Evolutionary conservation across 768 basidiomycete genomes (phyloP).

Genomic region (Boletus edulis): DNA sequence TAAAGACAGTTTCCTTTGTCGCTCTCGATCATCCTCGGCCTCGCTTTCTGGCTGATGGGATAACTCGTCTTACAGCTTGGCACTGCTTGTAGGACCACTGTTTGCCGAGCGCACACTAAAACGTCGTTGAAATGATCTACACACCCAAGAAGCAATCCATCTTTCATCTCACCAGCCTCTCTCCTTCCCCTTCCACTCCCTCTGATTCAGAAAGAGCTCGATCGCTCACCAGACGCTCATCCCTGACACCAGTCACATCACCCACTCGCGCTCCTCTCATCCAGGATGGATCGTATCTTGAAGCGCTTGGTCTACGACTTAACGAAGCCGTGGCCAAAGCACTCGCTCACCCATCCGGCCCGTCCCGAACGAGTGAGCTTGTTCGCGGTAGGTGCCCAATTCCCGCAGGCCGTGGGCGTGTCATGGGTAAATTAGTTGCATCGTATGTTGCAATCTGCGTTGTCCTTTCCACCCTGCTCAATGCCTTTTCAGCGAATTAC

Average conservation of each 20-base stretch:
- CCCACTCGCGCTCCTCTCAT: conserved; percentile 44
- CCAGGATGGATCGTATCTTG: conserved; percentile 80
- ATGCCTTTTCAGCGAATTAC: conserved; percentile 55
- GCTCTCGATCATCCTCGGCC: conserved; percentile 2
- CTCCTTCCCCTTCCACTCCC: conserved; percentile 51
- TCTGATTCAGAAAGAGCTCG: conserved; percentile 51
- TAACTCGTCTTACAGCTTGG: conserved; percentile 28
- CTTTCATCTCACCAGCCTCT: conserved; percentile 61
- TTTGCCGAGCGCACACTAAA: not conserved
- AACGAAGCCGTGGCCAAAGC: conserved; percentile 82
- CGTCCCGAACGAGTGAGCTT: conserved; percentile 48
- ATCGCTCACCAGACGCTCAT: conserved; percentile 54
- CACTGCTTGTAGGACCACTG: conserved; percentile 28
- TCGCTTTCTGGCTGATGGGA: conserved; percentile 38
- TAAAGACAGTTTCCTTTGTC: conserved; percentile 41
- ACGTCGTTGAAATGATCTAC: conserved; percentile 48
- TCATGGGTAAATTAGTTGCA: conserved; percentile 65
- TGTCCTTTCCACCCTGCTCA: conserved; percentile 10
- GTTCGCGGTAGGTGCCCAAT: conserved; percentile 69
- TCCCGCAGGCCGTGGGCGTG: conserved; percentile 68
- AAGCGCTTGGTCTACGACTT: conserved; percentile 71
- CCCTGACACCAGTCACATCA: conserved; percentile 34
- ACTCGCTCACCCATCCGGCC: conserved; percentile 60
- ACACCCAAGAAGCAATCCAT: conserved; percentile 66
- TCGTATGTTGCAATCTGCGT: conserved; percentile 47